These are phyloP conservation scores for Vinca minor DNA, from an alignment of 257 asterid genomes.

Conservation along the genomic window DNA sequence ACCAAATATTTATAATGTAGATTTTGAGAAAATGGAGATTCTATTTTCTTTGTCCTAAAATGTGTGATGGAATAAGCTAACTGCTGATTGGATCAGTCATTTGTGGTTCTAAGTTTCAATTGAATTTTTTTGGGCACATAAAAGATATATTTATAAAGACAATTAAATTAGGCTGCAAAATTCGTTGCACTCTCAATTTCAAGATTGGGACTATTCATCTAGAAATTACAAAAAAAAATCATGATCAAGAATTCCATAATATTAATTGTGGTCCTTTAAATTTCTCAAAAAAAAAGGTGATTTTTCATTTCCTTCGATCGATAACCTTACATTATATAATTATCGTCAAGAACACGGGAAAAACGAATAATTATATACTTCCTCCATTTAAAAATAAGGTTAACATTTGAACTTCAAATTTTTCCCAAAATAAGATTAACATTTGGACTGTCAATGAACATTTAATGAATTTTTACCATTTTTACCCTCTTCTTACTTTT, in stretches of 20 bases:
- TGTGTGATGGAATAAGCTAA: too few relatives aligned
- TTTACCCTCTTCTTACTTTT: too few relatives aligned
- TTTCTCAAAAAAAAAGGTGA: slow-evolving; percentile 14
- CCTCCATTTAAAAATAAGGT: too few relatives aligned
- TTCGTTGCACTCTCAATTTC: slow-evolving; percentile 27
- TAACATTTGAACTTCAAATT: too few relatives aligned
- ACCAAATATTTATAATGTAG: background rate
- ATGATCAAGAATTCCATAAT: slow-evolving; percentile 25
- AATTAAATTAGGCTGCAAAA: slow-evolving; percentile 29
- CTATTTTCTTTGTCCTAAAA: background rate
- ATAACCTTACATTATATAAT: slow-evolving; percentile 16
- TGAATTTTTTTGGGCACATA: slow-evolving; percentile 19
- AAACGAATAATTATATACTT: too few relatives aligned
- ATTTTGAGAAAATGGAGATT: background rate
- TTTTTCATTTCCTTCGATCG: slow-evolving; percentile 11
- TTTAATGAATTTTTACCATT: too few relatives aligned
- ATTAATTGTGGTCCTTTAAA: slow-evolving; percentile 51
- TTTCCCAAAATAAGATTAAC: too few relatives aligned
- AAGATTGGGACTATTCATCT: slow-evolving; percentile 40
- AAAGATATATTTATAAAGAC: slow-evolving; percentile 24
- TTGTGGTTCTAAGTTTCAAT: slow-evolving; percentile 33
- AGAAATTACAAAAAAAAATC: slow-evolving; percentile 24
- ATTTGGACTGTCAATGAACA: too few relatives aligned
- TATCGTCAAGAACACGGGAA: too few relatives aligned
- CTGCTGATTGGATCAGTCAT: slow-evolving; percentile 19